phyloP scores from a whole-genome alignment of 345 rosid genomes.

The Viola odorata region DNA sequence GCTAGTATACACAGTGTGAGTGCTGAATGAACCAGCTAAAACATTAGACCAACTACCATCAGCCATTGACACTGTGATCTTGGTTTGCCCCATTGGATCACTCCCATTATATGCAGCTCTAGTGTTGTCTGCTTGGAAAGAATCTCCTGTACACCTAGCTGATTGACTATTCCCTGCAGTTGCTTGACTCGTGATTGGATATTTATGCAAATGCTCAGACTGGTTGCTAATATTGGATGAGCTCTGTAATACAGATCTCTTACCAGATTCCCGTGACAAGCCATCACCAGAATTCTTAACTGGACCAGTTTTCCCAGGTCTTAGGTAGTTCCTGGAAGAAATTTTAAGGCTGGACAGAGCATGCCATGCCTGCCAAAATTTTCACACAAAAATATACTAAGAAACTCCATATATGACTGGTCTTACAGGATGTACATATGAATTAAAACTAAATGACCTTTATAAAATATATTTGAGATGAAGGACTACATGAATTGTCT shows the following conservation, averaged over 20 bases:
- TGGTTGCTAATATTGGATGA: constrained; percentile 25
- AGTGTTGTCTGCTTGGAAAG: constrained; percentile 24
- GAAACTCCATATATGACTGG: constrained; percentile 8
- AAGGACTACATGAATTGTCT: background rate
- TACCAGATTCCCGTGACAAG: constrained; percentile 27
- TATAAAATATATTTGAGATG: too few species aligned
- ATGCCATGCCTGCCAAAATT: constrained; percentile 74
- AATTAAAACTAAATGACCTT: too few species aligned
- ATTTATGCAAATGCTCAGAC: constrained; percentile 19
- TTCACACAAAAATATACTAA: constrained; percentile 3
- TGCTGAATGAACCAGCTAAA: constrained; percentile 27
- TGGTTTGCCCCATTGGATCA: constrained; percentile 16
- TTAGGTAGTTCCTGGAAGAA: constrained; percentile 48
- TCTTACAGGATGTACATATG: background rate
- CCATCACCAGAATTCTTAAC: constrained; percentile 33
- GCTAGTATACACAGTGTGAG: constrained; percentile 21
- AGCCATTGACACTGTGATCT: constrained; percentile 25
- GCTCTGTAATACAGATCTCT: constrained; percentile 29
- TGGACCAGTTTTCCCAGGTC: constrained; percentile 66
- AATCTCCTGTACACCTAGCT: constrained; percentile 25
- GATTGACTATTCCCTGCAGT: constrained; percentile 20
- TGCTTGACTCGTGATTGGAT: constrained; percentile 27
- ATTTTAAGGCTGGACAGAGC: constrained; percentile 64
- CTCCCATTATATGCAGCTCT: constrained; percentile 30
- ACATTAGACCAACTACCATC: constrained; percentile 21